Evolutionary conservation across 805 yeast genomes (phyloP).

Genomic region (Blastobotrys muscicola): DNA sequence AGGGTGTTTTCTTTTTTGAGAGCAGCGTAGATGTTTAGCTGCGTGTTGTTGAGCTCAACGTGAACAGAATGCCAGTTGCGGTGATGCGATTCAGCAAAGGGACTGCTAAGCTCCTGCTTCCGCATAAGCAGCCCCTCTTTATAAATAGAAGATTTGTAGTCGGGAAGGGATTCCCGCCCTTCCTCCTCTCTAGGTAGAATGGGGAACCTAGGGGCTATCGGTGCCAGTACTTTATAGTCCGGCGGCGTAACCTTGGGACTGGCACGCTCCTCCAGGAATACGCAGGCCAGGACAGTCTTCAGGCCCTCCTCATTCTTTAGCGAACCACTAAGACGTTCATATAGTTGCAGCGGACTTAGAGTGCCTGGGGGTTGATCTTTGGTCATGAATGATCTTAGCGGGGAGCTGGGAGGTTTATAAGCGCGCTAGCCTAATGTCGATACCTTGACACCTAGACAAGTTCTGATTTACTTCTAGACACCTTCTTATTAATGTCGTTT

Average conservation of each 20-base stretch:
- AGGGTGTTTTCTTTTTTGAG: slow-evolving; percentile 1
- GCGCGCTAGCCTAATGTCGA: no score
- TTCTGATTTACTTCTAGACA: no score
- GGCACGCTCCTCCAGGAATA: background rate
- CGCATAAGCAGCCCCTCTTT: slow-evolving; percentile 48
- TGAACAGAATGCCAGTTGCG: slow-evolving; percentile 64
- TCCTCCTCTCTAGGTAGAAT: slow-evolving; percentile 24
- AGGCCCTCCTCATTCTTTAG: background rate
- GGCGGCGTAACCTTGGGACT: slow-evolving; percentile 25
- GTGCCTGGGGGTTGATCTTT: no score
- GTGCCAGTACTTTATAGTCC: slow-evolving; percentile 28
- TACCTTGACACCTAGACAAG: no score
- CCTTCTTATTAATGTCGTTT: no score
- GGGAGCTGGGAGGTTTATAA: no score
- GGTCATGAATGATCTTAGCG: no score
- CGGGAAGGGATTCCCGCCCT: slow-evolving; percentile 45
- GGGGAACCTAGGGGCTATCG: slow-evolving; percentile 30
- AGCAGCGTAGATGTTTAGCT: slow-evolving; percentile 53
- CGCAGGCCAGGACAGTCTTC: background rate
- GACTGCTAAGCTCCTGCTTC: slow-evolving; percentile 69
- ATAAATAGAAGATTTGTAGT: slow-evolving; percentile 55
- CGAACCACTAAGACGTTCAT: no score
- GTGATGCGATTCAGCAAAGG: slow-evolving; percentile 57
- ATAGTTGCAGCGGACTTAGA: no score
- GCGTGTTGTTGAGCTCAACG: slow-evolving; percentile 79